Evolutionary conservation across 495 filamentous ascomycete genomes (phyloP).

Genomic region (Bacidia rubella): DNA sequence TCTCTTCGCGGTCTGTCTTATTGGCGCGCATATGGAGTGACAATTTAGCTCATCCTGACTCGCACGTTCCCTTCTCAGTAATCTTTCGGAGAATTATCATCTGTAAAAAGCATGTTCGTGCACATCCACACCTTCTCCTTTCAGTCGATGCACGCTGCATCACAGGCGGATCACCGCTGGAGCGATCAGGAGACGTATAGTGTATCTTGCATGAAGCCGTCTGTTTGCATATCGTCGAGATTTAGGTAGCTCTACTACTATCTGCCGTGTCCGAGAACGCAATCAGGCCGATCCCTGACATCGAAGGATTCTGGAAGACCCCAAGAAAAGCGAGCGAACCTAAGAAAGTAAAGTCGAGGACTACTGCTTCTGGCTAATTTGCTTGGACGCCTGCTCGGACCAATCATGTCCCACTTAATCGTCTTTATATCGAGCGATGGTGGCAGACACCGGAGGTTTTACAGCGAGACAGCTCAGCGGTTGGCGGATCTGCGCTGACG

Average conservation of each 20-base stretch:
- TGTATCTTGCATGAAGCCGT: background rate
- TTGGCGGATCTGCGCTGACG: background rate
- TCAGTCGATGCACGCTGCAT: background rate
- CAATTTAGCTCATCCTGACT: background rate
- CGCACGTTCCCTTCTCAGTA: background rate
- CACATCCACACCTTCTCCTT: background rate
- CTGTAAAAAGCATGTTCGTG: background rate
- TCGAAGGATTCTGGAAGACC: background rate
- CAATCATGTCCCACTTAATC: background rate
- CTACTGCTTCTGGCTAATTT: background rate
- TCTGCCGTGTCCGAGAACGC: background rate
- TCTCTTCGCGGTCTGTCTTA: background rate
- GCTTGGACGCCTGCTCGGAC: background rate
- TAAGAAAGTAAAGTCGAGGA: background rate
- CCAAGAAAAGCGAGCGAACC: background rate
- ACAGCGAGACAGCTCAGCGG: background rate
- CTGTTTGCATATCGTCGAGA: too few species aligned
- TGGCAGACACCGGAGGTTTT: background rate
- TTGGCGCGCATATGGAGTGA: background rate
- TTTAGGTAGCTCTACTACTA: too few species aligned
- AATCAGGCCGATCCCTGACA: background rate
- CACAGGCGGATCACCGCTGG: background rate
- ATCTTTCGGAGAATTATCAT: background rate
- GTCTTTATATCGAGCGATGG: background rate
- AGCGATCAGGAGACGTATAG: background rate